Evolutionary conservation across 2,329 filamentous ascomycete genomes (phyloP).

Genomic region (Whalleya microplaca): DNA sequence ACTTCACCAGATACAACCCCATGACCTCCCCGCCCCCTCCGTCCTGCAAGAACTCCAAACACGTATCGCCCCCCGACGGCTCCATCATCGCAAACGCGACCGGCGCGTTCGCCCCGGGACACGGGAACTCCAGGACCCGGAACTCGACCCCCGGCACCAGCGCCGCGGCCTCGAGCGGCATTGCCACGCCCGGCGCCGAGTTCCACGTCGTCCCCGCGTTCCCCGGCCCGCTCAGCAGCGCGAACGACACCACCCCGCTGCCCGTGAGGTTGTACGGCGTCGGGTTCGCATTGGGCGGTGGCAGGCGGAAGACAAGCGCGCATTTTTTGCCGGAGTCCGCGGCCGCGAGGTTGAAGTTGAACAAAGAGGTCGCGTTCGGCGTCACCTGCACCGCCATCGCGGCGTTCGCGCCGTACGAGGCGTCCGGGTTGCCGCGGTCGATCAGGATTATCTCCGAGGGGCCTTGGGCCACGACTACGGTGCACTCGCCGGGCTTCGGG

Average conservation of each 20-base stretch:
- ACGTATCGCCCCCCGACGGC: constrained; percentile 27
- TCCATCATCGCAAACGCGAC: constrained; percentile 25
- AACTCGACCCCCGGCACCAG: constrained; percentile 14
- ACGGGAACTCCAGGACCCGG: constrained; percentile 25
- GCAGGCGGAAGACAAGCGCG: constrained; percentile 58
- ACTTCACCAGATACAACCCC: constrained; percentile 31
- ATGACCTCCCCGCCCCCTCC: constrained; percentile 2
- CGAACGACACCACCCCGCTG: constrained; percentile 24
- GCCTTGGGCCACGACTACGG: constrained; percentile 10
- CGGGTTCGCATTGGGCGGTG: neutral
- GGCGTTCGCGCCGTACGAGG: constrained; percentile 39
- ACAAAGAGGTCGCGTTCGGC: constrained; percentile 58
- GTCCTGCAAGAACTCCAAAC: constrained; percentile 27
- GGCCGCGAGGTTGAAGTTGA: constrained; percentile 69
- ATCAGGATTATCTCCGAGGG: constrained; percentile 54
- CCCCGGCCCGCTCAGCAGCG: constrained; percentile 24
- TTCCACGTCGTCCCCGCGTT: constrained; percentile 24
- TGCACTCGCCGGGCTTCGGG: constrained; percentile 6
- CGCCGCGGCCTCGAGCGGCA: constrained; percentile 18
- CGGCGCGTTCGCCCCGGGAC: constrained; percentile 20
- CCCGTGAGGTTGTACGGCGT: constrained; percentile 24
- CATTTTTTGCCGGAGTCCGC: constrained; percentile 61
- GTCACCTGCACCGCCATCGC: constrained; percentile 55
- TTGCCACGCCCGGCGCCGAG: constrained; percentile 19
- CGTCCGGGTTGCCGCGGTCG: constrained; percentile 55